Base-by-base conservation (phyloP, 2,329 filamentous ascomycete genomes). In the Penicillium sp. region DNA sequence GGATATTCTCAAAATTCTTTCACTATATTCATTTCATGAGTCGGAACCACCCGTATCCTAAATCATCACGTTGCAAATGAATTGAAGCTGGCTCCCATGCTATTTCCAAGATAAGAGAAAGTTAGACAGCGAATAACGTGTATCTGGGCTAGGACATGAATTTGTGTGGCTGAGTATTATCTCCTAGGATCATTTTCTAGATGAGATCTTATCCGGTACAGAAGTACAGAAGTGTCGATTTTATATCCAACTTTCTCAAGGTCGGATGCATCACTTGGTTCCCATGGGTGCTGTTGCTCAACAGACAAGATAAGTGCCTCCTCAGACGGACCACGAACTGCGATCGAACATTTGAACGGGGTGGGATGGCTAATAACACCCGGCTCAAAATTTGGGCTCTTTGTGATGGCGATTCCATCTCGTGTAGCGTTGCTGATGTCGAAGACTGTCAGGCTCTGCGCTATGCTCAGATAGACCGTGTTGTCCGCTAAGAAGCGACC, bases 401-500 rank as follows among this genome's bases (percentile, higher is more conserved):
- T 70, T 24, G 74, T 77, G 0, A 82, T 68, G 5, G 75, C 73
- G 22, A 65, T 72, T 0, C 80, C 83, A 1, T 78, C 70, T 24
- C 75, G 42, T 5, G 79, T 61, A 0, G 66, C 63, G 55, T 81
- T 81, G 10, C 64, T 60, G n/a, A 85, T 73, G 3, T 76, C 68
- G 58, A 86, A 85, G 0, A 79, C 80, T 0, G 84, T 77, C 1
- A 87, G 72, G 0, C 75, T 70, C 35, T 82, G 80, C 0, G 76
- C 80, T n/a, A 82, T 75, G 7, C 69, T 79, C n/a, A 82, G 62
- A 55, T 75, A 82, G 1, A 82, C 44, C 0, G 76, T 73, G 2
- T 71, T 70, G 24, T 81, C 79, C 0, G 81, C 80, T 9, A 81
- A 68, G 26, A 75, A 65, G 8, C 75, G 72, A 4, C 79, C 80